A percentile compares a stretch with the other conserved stretches of the same genome.
These are phyloP conservation scores for Suillus lakei DNA, from an alignment of 768 basidiomycete species.

Conservation along the genomic window DNA sequence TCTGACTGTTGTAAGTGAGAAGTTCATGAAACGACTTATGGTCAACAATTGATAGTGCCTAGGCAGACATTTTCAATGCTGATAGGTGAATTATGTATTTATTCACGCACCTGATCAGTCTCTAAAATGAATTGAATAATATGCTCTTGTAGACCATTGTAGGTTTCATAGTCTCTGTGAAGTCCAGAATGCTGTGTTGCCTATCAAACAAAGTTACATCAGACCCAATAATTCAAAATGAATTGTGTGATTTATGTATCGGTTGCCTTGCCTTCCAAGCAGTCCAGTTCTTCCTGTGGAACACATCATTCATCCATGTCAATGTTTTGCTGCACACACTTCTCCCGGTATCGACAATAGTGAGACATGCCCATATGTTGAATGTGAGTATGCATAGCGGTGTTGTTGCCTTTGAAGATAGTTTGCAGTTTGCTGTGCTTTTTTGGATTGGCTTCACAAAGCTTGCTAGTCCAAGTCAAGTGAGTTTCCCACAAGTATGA, in stretches of 20 bases:
- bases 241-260: background rate
- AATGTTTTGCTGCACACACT: background rate
- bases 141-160: too few relatives aligned
- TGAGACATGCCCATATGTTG: background rate
- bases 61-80: too few relatives aligned
- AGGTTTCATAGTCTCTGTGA: background rate
- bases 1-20: too few relatives aligned
- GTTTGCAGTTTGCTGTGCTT: background rate
- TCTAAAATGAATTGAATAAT: too few relatives aligned
- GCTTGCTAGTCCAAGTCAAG: background rate
- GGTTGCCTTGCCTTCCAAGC: background rate
- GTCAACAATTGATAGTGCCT: too few relatives aligned
- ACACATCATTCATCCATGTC: background rate
- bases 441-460: background rate
- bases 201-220: background rate
- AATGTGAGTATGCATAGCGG: background rate
- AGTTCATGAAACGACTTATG: too few relatives aligned
- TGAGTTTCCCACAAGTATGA: background rate
- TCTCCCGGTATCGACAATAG: background rate
- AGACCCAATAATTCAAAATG: background rate
- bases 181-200: background rate
- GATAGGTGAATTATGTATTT: too few relatives aligned
- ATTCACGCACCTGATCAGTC: too few relatives aligned
- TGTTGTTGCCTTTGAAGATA: constrained; percentile 3
- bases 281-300: background rate